Percentiles rank a stretch among this genome's conserved stretches.
phyloP scores from a whole-genome alignment of 1,139 yeast species.

The Geotrichum histeridarum region DNA sequence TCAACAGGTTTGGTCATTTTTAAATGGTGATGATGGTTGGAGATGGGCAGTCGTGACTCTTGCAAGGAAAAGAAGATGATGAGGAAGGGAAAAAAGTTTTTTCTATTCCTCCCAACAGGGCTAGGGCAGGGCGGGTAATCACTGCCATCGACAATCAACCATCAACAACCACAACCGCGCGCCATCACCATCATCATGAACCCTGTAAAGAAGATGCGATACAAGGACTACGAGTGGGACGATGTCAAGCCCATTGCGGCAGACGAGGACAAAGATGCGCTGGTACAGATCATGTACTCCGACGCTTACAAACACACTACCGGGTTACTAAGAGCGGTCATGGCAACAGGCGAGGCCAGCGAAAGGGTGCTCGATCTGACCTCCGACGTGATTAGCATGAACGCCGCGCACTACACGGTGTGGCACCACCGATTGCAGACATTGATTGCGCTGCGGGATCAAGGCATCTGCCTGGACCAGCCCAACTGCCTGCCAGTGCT shows the following conservation, averaged over 20 bases:
- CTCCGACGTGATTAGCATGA: slow-evolving; percentile 53
- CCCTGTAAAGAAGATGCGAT: not conserved
- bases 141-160: not conserved
- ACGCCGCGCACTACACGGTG: slow-evolving; percentile 88
- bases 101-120: not conserved
- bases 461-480: slow-evolving; percentile 27
- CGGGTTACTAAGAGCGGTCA: slow-evolving; percentile 58
- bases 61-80: not conserved
- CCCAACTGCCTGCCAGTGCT: slow-evolving; percentile 19
- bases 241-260: slow-evolving; percentile 35
- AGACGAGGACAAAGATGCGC: slow-evolving; percentile 42
- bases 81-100: not conserved
- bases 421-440: slow-evolving; percentile 72
- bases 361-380: slow-evolving; percentile 69
- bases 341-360: slow-evolving; percentile 57
- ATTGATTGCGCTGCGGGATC: slow-evolving; percentile 42
- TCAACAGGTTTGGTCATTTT: slow-evolving; percentile 32
- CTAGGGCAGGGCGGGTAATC: not conserved
- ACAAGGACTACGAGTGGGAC: slow-evolving; percentile 31
- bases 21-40: not conserved
- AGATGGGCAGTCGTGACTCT: slow-evolving; percentile 7
- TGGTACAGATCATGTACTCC: slow-evolving; percentile 74
- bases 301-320: slow-evolving; percentile 61
- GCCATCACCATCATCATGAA: not conserved
- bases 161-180: not conserved